Percentiles rank a stretch among this genome's conserved stretches.
These are phyloP conservation scores for Microbotryum saponariae DNA, from an alignment of 1,284 basidiomycete species.

Conservation along the genomic window DNA sequence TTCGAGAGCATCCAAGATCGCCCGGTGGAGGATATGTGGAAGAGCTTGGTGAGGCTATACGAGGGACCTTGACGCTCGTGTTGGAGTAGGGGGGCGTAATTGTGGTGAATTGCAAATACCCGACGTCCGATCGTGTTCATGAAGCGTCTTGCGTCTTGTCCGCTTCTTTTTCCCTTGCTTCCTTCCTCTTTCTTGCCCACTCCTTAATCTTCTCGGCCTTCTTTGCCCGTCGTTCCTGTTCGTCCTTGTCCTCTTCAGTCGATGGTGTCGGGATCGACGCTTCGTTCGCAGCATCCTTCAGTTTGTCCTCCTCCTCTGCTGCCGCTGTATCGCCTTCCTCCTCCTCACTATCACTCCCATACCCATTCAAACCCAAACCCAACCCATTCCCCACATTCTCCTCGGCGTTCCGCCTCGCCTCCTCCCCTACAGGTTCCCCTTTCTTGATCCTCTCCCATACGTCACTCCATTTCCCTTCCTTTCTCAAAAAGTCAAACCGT, in stretches of 20 bases:
- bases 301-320: slow-evolving; percentile 1
- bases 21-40: not conserved
- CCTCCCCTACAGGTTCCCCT: slow-evolving; percentile 1
- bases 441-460: slow-evolving; percentile 18
- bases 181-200: slow-evolving; percentile 15
- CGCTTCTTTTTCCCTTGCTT: slow-evolving; percentile 1
- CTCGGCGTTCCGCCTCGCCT: not conserved
- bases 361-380: slow-evolving; percentile 9
- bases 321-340: not conserved
- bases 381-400: not conserved
- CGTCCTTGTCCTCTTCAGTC: too few relatives aligned
- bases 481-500: slow-evolving; percentile 18
- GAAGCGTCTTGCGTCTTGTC: not conserved
- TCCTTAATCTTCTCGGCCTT: slow-evolving; percentile 8
- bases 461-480: slow-evolving; percentile 12
- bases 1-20: not conserved
- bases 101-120: not conserved
- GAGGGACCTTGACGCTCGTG: not conserved
- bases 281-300: too few relatives aligned
- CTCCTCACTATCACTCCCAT: slow-evolving; percentile 17
- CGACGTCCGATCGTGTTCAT: not conserved
- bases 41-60: not conserved
- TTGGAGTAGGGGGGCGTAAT: not conserved
- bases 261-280: too few relatives aligned
- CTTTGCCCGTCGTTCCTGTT: too few relatives aligned